phyloP scores from a whole-genome alignment of 2,329 filamentous ascomycete genomes.

The Escovopsis sp. region DNA sequence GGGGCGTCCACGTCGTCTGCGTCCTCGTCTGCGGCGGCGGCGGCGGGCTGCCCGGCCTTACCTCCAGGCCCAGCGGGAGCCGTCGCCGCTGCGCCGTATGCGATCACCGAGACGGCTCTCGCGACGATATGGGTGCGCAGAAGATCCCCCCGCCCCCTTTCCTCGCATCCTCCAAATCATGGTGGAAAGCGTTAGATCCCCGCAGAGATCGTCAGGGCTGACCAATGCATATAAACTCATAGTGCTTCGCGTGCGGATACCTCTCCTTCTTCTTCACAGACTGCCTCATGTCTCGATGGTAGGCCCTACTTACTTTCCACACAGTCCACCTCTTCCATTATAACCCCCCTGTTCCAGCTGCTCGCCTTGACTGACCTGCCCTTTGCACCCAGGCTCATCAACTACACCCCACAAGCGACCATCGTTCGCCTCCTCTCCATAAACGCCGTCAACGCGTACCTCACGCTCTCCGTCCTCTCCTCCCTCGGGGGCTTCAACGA shows the following conservation, averaged over 20 bases:
- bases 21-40: background rate
- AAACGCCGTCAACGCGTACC: conserved; percentile 58
- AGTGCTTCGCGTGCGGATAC: conserved; percentile 66
- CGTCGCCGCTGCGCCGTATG: conserved; percentile 14
- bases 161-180: background rate
- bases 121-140: conserved; percentile 57
- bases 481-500: conserved; percentile 56
- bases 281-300: conserved; percentile 74
- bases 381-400: conserved; percentile 49
- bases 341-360: too few relatives aligned
- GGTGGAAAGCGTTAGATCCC: too few relatives aligned
- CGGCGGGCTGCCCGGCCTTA: conserved; percentile 1
- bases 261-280: conserved; percentile 73
- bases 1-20: background rate
- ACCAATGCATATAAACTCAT: too few relatives aligned
- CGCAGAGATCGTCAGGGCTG: too few relatives aligned
- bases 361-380: too few relatives aligned
- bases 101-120: conserved; percentile 51
- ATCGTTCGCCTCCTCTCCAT: conserved; percentile 65
- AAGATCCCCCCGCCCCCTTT: background rate
- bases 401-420: conserved; percentile 69
- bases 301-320: conserved; percentile 9
- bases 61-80: background rate
- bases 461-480: conserved; percentile 57
- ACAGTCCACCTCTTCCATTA: too few relatives aligned